These are phyloP conservation scores for Trichoderma virens DNA, from an alignment of 495 filamentous ascomycete species.

Conservation along the genomic window DNA sequence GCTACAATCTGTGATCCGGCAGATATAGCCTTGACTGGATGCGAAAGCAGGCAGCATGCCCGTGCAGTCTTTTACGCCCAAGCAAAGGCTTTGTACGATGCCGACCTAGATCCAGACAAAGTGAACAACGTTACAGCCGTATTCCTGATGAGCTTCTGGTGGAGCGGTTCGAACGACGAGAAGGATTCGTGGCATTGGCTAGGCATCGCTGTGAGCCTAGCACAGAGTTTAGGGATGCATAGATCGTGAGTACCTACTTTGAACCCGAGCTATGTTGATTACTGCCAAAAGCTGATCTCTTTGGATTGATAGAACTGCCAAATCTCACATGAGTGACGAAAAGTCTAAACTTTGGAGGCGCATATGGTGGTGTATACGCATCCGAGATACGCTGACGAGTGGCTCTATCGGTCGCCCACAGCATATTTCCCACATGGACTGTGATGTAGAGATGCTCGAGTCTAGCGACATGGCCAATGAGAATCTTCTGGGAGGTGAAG, in stretches of 20 bases:
- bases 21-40: not conserved
- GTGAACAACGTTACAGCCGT: not conserved
- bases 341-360: not conserved
- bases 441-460: not conserved
- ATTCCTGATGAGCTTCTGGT: not conserved
- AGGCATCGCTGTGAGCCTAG: not conserved
- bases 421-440: not conserved
- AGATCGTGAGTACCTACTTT: not conserved
- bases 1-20: not conserved
- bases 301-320: not conserved
- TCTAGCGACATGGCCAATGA: not conserved
- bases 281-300: not conserved
- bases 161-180: not conserved
- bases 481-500: not conserved
- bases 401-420: not conserved
- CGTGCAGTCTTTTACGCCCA: not conserved
- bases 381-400: not conserved
- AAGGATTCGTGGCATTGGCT: not conserved
- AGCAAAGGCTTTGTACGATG: not conserved
- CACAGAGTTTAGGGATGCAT: not conserved
- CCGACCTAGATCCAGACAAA: not conserved
- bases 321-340: not conserved
- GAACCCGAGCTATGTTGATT: not conserved
- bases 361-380: not conserved
- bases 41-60: not conserved